Evolutionary conservation across 768 basidiomycete genomes (phyloP).

Genomic region (Lactifluus pinguis): DNA sequence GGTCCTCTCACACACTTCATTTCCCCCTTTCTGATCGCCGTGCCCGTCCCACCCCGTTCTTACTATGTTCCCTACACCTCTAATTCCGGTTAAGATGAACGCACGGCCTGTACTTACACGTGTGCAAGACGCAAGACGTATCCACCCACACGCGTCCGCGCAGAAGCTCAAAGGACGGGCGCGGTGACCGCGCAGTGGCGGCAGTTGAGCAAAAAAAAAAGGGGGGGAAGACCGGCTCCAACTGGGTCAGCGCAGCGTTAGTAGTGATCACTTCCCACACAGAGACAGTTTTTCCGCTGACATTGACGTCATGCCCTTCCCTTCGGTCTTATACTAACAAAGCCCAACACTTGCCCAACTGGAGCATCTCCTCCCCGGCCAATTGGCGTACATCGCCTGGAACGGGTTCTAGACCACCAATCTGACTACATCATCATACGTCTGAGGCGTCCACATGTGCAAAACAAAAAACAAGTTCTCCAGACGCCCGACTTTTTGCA

Average conservation of each 20-base stretch:
- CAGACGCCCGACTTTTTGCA: neutral
- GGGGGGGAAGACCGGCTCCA: neutral
- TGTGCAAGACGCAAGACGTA: neutral
- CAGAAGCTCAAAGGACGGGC: neutral
- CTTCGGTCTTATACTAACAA: neutral
- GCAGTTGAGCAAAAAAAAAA: neutral
- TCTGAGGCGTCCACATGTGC: conserved; percentile 3
- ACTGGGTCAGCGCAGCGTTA: too few relatives aligned
- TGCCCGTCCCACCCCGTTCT: neutral
- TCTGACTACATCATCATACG: neutral
- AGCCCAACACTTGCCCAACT: neutral
- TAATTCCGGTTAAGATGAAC: neutral
- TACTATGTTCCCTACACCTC: neutral
- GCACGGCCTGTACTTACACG: neutral
- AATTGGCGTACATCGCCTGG: neutral
- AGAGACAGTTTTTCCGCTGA: too few relatives aligned
- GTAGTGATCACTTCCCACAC: neutral
- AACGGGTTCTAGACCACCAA: neutral
- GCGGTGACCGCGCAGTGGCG: neutral
- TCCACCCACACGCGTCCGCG: neutral
- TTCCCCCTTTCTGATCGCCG: neutral
- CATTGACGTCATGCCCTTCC: neutral
- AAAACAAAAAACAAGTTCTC: neutral
- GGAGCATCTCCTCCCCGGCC: neutral
- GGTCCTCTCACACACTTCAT: neutral